phyloP scores from a whole-genome alignment of 1,139 yeast species.

The Saccharomyces hybrid region DNA sequence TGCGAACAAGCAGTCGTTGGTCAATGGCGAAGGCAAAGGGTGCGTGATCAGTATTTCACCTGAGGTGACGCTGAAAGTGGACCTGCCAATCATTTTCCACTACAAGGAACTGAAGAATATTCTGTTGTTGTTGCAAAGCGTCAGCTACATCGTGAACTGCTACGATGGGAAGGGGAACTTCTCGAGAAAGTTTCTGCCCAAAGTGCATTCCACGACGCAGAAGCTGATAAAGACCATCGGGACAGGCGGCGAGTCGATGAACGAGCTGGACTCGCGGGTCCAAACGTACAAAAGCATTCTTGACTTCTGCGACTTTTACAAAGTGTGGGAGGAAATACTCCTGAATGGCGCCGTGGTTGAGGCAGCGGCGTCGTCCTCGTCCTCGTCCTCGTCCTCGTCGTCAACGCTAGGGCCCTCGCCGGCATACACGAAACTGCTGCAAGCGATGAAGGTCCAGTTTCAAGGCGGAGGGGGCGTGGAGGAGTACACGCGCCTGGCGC shows the following conservation, averaged over 20 bases:
- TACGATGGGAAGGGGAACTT: slow-evolving; percentile 27
- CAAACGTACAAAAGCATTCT: slow-evolving; percentile 17
- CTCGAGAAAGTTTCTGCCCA: slow-evolving; percentile 27
- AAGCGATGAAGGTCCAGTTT: neutral
- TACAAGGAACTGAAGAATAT: slow-evolving; percentile 25
- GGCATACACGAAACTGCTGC: neutral
- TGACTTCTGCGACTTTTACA: slow-evolving; percentile 19
- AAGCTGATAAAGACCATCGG: slow-evolving; percentile 10
- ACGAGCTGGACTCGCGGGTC: slow-evolving; percentile 7
- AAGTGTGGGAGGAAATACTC: slow-evolving; percentile 18
- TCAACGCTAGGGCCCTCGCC: neutral
- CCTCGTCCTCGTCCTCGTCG: too few species aligned
- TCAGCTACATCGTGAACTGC: slow-evolving; percentile 28
- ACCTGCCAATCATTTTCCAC: slow-evolving; percentile 16
- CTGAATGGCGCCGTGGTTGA: slow-evolving; percentile 1
- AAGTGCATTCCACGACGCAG: slow-evolving; percentile 18
- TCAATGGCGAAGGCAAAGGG: slow-evolving; percentile 3
- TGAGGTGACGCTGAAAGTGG: slow-evolving; percentile 8
- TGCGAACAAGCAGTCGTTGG: slow-evolving; percentile 14
- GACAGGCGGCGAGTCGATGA: slow-evolving; percentile 4
- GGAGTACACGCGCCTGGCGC: neutral
- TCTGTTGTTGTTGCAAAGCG: slow-evolving; percentile 27
- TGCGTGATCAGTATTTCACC: neutral
- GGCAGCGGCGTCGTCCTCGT: neutral
- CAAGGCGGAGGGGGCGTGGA: neutral